Conservation (phyloP, 805 yeast genomes). For the Saccharomycopsis fibuligera region DNA sequence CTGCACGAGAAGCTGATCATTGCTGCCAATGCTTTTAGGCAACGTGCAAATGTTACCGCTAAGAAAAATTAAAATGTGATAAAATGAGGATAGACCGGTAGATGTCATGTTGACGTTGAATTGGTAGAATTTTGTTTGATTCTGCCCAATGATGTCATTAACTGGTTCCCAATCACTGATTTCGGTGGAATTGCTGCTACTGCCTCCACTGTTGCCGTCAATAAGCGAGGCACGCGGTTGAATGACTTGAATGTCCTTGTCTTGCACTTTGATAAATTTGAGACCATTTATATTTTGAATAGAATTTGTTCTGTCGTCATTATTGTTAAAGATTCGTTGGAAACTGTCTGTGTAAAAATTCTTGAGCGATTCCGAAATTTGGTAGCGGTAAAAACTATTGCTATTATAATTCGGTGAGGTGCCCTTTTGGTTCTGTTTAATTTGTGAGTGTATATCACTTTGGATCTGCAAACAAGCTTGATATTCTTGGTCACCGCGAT, state of each 20-base stretch:
- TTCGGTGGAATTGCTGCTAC: conserved; percentile 12
- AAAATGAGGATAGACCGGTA: conserved; percentile 39
- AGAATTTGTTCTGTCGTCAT: neutral
- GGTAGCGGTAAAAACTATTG: neutral
- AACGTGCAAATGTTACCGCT: conserved; percentile 44
- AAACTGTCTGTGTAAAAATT: neutral
- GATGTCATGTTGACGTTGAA: conserved; percentile 38
- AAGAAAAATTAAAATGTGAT: conserved; percentile 41
- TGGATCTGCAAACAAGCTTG: too few species aligned
- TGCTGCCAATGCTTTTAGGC: conserved; percentile 22
- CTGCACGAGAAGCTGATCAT: conserved; percentile 12
- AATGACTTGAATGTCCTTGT: conserved; percentile 9
- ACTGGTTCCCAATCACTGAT: conserved; percentile 25
- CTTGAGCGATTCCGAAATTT: neutral
- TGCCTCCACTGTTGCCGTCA: conserved; percentile 1
- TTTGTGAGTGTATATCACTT: too few species aligned
- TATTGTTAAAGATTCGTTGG: neutral
- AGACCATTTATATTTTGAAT: neutral
- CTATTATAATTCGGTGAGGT: too few species aligned
- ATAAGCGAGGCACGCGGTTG: conserved; percentile 9
- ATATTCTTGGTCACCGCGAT: too few species aligned
- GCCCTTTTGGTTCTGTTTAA: too few species aligned
- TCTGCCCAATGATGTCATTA: conserved; percentile 28
- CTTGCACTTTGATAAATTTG: conserved; percentile 3
- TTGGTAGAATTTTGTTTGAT: conserved; percentile 36